phyloP scores from a whole-genome alignment of 2,329 filamentous ascomycete species.

The Aspergillus luchuensis region DNA sequence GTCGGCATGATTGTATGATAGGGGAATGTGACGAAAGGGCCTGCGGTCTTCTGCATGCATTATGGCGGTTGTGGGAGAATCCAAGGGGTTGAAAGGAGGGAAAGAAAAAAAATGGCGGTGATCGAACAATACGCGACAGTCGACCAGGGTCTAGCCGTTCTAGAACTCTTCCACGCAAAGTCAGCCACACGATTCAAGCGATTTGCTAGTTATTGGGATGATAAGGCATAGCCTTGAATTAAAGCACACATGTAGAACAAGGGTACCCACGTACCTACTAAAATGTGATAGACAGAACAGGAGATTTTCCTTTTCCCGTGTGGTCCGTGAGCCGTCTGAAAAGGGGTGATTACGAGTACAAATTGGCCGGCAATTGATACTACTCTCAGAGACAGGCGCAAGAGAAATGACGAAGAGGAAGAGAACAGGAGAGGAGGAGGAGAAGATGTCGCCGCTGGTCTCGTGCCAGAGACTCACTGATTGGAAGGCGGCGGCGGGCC shows the following conservation, averaged over 20 bases:
- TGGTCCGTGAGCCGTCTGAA: neutral
- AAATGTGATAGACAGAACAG: neutral
- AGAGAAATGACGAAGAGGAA: conserved; percentile 15
- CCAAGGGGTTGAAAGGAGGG: neutral
- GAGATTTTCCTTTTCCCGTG: neutral
- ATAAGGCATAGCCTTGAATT: neutral
- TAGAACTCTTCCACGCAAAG: neutral
- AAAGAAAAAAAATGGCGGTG: neutral
- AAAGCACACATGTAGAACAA: neutral
- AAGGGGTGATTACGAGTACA: conserved; percentile 7
- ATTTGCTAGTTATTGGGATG: neutral
- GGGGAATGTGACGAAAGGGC: conserved; percentile 61
- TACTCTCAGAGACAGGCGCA: conserved; percentile 8
- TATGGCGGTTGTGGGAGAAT: neutral
- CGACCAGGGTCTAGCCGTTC: neutral
- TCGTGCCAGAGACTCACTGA: conserved; percentile 19
- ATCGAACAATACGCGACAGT: neutral
- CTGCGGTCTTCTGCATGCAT: conserved; percentile 6
- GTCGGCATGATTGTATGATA: conserved; percentile 76
- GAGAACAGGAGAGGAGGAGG: conserved; percentile 18
- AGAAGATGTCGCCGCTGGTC: conserved; percentile 17
- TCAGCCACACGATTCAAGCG: neutral
- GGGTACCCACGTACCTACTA: neutral
- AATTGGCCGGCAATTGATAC: conserved; percentile 25
- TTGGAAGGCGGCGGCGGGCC: conserved; percentile 15